Base-by-base conservation (phyloP, 345 rosid species). In the Gossypium anomalum region DNA sequence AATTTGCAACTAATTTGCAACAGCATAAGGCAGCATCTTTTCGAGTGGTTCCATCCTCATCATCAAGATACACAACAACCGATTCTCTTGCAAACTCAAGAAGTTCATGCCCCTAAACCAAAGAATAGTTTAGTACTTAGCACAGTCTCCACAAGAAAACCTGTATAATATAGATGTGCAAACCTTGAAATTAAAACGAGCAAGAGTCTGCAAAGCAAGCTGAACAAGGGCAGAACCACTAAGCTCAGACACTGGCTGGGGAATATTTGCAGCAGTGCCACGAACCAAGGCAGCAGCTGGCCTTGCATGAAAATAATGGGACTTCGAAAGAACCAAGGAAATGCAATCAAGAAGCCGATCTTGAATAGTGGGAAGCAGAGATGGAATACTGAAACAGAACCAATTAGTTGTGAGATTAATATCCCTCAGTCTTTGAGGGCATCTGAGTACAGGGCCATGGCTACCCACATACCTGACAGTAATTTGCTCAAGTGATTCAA, bases 21-120 rank as follows among this genome's bases (percentile, higher is more conserved):
- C 98, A 93, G 83, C 97, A 95, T 70, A 95, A 82, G 67, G 99
- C 94, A 38, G 98, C 97, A 85, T 90, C 98, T 86, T 93, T 92
- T 71, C 97, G 79, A 59, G 97, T 90, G 64, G 82, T 81, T 76
- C 92, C 92, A 88, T 96, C 99, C 84, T 89, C 97, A 77, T 96
- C 97, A 78, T 92, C 99, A 81, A 93, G 82, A 87, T 93, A 96
- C 67, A 81, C 70, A 74, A 96, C 92, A 78, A 96, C 94, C 1
- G 94, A 88, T 81, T 92, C 95, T 84, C 91, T 91, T 8, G 92
- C 94, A 88, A 93, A 95, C 86, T 90, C 97, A 62, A 95, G 98
- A 78, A 91, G 98, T 67, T 88, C 90, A 73, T 88, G 90, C 72
- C 92, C 92, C 93, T 89, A 80, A 64, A 73, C 71, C 75, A 85